These are phyloP conservation scores for Xylaria venustula DNA, from an alignment of 495 filamentous ascomycete genomes.

Conservation along the genomic window DNA sequence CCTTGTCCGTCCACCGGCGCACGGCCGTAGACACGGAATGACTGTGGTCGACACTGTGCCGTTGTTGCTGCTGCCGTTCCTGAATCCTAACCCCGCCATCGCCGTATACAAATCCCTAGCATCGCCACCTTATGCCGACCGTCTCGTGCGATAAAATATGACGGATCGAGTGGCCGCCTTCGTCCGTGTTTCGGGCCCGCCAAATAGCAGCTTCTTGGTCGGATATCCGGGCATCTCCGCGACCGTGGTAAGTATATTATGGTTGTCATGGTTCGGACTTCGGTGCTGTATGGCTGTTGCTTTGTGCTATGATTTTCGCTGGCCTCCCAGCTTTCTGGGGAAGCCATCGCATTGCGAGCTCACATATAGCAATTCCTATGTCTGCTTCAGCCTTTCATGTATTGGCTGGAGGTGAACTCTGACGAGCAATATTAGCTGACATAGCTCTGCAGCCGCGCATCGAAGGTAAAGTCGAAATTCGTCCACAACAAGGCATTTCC, in stretches of 20 bases:
- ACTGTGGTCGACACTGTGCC: slow-evolving; percentile 25
- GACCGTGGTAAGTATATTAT: slow-evolving; percentile 72
- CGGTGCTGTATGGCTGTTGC: not conserved
- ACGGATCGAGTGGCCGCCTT: slow-evolving; percentile 71
- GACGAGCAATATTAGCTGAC: slow-evolving; percentile 13
- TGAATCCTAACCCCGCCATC: slow-evolving; percentile 8
- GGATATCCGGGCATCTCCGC: slow-evolving; percentile 98
- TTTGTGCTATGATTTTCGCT: not conserved
- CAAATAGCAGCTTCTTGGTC: slow-evolving; percentile 94
- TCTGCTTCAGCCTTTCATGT: slow-evolving; percentile 4
- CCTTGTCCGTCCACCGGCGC: slow-evolving; percentile 23
- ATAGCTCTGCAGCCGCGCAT: slow-evolving; percentile 70
- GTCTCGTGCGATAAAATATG: slow-evolving; percentile 27
- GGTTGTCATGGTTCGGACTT: not conserved
- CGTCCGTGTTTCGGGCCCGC: slow-evolving; percentile 95
- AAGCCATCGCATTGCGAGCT: not conserved
- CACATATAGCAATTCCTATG: not conserved
- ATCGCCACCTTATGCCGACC: slow-evolving; percentile 20
- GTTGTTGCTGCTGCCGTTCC: slow-evolving; percentile 12
- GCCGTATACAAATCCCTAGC: slow-evolving; percentile 9
- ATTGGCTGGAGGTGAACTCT: slow-evolving; percentile 2
- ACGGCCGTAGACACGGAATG: slow-evolving; percentile 26
- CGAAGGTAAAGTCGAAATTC: slow-evolving; percentile 97
- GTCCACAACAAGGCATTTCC: slow-evolving; percentile 76
- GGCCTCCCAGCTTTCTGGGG: not conserved